Evolutionary conservation across 2,329 filamentous ascomycete genomes (phyloP), one percentile per base, ranked within the genome.

Genomic region (Fusarium nygamai): DNA sequence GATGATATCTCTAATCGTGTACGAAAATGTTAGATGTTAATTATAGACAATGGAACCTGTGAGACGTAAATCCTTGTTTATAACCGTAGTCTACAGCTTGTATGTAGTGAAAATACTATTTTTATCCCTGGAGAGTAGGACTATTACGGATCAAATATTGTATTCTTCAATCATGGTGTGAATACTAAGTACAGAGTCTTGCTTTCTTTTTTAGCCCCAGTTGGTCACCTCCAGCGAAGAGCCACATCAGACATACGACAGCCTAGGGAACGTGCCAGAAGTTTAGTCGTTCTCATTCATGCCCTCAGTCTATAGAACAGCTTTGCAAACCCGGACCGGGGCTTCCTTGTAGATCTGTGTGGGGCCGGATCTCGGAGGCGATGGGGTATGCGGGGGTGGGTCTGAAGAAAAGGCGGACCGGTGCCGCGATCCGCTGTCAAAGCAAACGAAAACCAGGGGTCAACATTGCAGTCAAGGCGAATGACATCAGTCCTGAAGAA

Each of bases 381-480:
- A 31, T 33, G 34, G 31, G n/a, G 13, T 39, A 47, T 58, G 61
- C 41, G 61, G 43, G 64, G 64, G 48, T 38, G 64, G 64, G 14
- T 29, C 41, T 20, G 38, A 29, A 64, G 24, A 64, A 31, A 24
- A 31, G 8, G 29, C 34, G 50, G 56, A 46, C 68, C 54, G 61
- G 67, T 65, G n/a, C n/a, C n/a, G n/a, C n/a, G n/a, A n/a, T n/a
- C 66, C 44, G 61, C 51, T 54, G 48, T 58, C 48, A 69, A 43
- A 34, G 13, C 22, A 33, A 61, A 24, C 24, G 31, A 34, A 44
- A 64, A n/a, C 24, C 5, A 34, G 39, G 27, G 34, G 27, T 33
- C 16, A 44, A 41, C 8, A 59, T 34, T 8, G 31, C 22, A 29
- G 44, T 39, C 27, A 24, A n/a, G 29, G 20, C 20, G 51, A 9